Conservation (phyloP, 768 basidiomycete species). For the Paxillus ammoniavirescens region DNA sequence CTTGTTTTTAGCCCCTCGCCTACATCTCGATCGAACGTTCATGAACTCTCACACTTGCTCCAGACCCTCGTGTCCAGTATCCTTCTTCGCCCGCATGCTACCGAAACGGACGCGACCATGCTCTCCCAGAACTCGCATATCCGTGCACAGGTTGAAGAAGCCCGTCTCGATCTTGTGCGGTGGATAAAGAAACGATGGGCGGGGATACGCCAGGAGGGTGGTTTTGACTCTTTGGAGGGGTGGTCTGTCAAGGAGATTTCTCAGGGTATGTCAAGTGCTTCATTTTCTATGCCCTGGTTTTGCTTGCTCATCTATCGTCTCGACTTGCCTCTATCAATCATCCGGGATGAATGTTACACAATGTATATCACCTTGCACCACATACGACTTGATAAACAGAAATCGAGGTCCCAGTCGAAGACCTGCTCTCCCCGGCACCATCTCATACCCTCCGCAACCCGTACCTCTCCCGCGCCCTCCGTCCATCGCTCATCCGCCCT, state of each 20-base stretch:
- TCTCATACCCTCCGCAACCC: constrained; percentile 22
- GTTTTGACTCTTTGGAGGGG: constrained; percentile 77
- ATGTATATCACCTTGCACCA: no score
- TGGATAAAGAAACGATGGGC: constrained; percentile 84
- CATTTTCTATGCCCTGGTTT: not conserved
- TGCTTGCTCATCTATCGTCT: not conserved
- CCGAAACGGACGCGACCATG: constrained; percentile 57
- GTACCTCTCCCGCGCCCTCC: constrained; percentile 27
- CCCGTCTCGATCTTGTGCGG: constrained; percentile 40
- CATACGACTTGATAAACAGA: constrained; percentile 41
- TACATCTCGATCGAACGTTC: not conserved
- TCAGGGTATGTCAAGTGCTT: constrained; percentile 20
- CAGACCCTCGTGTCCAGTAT: constrained; percentile 74
- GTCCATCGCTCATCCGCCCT: constrained; percentile 27
- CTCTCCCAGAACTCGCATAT: constrained; percentile 69
- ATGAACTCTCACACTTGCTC: not conserved
- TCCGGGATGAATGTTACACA: not conserved
- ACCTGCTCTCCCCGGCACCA: constrained; percentile 55
- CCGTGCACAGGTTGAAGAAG: constrained; percentile 70
- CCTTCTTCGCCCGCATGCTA: constrained; percentile 64
- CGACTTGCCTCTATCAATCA: not conserved
- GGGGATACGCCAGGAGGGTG: constrained; percentile 68
- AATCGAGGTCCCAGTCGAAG: constrained; percentile 76
- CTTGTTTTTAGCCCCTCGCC: not conserved
- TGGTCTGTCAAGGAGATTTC: constrained; percentile 88